Conservation (phyloP, 192 early-diverging fungal species). For the Linderina pennispora region DNA sequence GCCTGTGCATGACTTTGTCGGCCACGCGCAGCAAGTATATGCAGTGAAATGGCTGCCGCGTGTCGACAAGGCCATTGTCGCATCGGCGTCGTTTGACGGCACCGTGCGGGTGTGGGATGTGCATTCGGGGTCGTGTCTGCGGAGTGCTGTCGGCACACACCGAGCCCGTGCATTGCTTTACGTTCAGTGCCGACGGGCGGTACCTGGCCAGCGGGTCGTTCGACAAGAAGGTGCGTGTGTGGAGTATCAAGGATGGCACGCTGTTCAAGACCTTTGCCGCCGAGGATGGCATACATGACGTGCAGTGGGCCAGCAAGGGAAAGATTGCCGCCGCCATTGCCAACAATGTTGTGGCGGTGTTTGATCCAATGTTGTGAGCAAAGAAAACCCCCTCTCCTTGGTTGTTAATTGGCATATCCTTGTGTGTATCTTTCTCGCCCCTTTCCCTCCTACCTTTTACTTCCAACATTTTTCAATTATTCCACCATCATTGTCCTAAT, state of each 20-base stretch:
- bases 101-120: constrained; percentile 87
- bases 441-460: neutral
- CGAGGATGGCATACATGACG: constrained; percentile 43
- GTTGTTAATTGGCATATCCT: neutral
- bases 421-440: neutral
- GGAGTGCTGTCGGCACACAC: constrained; percentile 63
- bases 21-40: constrained; percentile 75
- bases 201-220: constrained; percentile 71
- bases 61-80: constrained; percentile 48
- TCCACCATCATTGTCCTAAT: neutral
- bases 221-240: constrained; percentile 74
- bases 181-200: constrained; percentile 71
- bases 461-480: neutral
- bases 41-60: constrained; percentile 79
- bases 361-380: constrained; percentile 20
- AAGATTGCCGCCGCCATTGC: constrained; percentile 34
- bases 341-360: constrained; percentile 25
- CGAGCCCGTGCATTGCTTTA: constrained; percentile 62
- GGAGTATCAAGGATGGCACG: constrained; percentile 48
- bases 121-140: constrained; percentile 55
- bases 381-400: neutral
- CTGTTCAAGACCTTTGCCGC: constrained; percentile 30
- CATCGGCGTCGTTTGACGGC: constrained; percentile 77
- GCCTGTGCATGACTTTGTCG: constrained; percentile 27
- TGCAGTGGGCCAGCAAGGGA: constrained; percentile 43